Evolutionary conservation across 2,329 filamentous ascomycete species (phyloP).

Genomic region (Exophiala spinifera): DNA sequence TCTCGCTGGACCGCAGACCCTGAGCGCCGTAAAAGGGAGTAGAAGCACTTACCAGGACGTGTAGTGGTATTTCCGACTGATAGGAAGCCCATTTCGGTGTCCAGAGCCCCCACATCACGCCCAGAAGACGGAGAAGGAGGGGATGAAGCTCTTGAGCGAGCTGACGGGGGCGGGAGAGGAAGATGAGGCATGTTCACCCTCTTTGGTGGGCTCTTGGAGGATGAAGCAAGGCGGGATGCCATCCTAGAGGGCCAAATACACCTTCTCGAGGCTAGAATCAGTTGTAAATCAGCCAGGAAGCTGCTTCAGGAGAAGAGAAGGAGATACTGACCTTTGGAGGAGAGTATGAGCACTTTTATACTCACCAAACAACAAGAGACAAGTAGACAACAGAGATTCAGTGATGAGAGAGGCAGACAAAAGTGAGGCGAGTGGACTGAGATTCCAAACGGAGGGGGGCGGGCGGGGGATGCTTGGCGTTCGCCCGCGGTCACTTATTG

Average conservation of each 20-base stretch:
- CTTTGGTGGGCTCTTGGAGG: background rate
- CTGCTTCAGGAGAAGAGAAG: background rate
- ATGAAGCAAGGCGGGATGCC: slow-evolving; percentile 5
- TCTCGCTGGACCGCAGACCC: background rate
- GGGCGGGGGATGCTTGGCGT: slow-evolving; percentile 4
- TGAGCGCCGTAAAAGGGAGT: background rate
- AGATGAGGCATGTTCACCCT: slow-evolving; percentile 1
- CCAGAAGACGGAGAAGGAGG: background rate
- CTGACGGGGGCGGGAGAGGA: background rate
- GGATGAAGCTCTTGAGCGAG: background rate
- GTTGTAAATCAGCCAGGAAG: background rate
- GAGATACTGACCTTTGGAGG: background rate
- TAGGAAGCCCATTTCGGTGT: background rate
- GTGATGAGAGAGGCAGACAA: background rate
- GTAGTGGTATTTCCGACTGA: background rate
- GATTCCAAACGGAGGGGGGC: slow-evolving; percentile 1
- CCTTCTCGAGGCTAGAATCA: background rate
- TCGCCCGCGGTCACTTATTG: slow-evolving; percentile 1
- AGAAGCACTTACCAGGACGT: background rate
- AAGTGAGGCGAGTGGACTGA: slow-evolving; percentile 3
- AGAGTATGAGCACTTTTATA: background rate
- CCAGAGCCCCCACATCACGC: background rate
- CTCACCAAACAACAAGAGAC: background rate
- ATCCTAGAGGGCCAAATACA: background rate
- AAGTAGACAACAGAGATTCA: slow-evolving; percentile 3